Evolutionary conservation across 352 stramenopile genomes (phyloP), one percentile per base, ranked within the genome.

Genomic region (Phytophthora constricta): DNA sequence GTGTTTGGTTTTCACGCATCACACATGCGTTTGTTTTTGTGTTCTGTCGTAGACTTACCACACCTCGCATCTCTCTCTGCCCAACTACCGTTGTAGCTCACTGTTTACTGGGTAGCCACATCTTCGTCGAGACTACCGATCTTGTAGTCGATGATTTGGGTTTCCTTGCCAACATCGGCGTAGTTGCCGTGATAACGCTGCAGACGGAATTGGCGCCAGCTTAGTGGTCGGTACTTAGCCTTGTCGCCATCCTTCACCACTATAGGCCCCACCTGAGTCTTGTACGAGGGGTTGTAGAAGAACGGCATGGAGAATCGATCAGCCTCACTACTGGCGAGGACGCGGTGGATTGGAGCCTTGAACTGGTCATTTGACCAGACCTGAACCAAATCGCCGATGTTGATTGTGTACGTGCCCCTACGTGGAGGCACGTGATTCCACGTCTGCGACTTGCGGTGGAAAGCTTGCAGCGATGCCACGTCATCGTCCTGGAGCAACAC

Each of bases 141-240:
- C 27, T 68, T 68, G 50, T 76, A 98, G 67, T 98, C 74, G 19
- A 74, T 74, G 42, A 98, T 97, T 76, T 98, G 92, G 59, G 98
- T 92, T 55, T 98, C 95, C 14, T 84, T 75, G n/a, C 93, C 92
- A 17, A 89, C 60, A 81, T 98, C 86, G 11, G 86, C 91, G 63
- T 97, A 95, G 77, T 98, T 90, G 49, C 94, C 92, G 13, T 90
- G 84, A n/a, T n/a, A n/a, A n/a, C n/a, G n/a, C n/a, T n/a, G n/a
- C n/a, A n/a, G n/a, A n/a, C n/a, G n/a, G n/a, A n/a, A n/a, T n/a
- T n/a, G n/a, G n/a, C n/a, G n/a, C n/a, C n/a, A n/a, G n/a, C n/a
- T n/a, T n/a, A n/a, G n/a, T n/a, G n/a, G n/a, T n/a, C 84, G 65
- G 69, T 97, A 98, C 27, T 68, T 70, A 0, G 80, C 54, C 47